phyloP scores from a whole-genome alignment of 768 basidiomycete genomes.

The Vararia minispora region DNA sequence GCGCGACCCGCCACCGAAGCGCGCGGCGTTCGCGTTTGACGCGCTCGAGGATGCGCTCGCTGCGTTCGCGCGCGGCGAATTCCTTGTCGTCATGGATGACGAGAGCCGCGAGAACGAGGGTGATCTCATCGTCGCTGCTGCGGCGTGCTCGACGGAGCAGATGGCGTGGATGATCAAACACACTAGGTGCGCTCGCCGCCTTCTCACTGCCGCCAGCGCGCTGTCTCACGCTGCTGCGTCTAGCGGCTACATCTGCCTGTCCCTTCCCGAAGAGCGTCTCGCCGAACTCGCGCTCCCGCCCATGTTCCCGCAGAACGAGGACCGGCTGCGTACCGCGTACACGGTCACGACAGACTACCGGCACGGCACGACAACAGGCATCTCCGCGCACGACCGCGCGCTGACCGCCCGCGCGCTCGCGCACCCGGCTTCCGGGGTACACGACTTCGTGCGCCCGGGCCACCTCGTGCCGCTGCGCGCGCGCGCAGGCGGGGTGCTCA shows the following conservation, averaged over 20 bases:
- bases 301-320: conserved; percentile 90
- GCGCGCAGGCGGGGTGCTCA: conserved; percentile 71
- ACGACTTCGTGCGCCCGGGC: conserved; percentile 85
- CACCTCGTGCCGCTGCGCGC: conserved; percentile 93
- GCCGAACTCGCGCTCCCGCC: conserved; percentile 74
- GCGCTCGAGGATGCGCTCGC: conserved; percentile 66
- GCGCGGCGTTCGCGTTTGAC: conserved; percentile 57
- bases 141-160: conserved; percentile 80
- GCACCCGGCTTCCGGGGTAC: conserved; percentile 35
- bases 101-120: conserved; percentile 95
- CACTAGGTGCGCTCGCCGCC: conserved; percentile 57
- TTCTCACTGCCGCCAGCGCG: not conserved
- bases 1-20: conserved; percentile 11
- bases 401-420: conserved; percentile 81
- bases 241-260: conserved; percentile 91
- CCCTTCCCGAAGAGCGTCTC: conserved; percentile 67
- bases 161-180: conserved; percentile 99
- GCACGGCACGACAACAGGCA: conserved; percentile 88
- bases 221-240: conserved; percentile 1
- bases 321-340: conserved; percentile 89
- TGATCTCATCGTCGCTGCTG: conserved; percentile 84
- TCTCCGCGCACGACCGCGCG: conserved; percentile 91
- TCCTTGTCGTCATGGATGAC: conserved; percentile 97
- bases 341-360: conserved; percentile 92
- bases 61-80: conserved; percentile 73